phyloP scores from a whole-genome alignment of 768 basidiomycete species.

The Clitopilus hobsonii region DNA sequence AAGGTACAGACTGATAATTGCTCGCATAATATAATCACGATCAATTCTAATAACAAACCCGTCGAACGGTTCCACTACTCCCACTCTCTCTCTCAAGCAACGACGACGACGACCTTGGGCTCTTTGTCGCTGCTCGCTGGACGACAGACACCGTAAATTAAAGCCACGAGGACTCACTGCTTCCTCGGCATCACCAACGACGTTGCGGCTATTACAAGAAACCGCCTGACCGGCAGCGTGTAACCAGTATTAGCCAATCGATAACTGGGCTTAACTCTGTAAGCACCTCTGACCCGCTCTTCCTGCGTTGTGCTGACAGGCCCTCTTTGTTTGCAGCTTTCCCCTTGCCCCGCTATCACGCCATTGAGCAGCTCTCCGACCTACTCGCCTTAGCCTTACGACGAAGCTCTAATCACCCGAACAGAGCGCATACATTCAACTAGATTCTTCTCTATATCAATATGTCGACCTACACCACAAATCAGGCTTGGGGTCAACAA shows the following conservation, averaged over 20 bases:
- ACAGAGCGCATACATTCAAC: background rate
- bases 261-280: background rate
- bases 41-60: background rate
- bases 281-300: background rate
- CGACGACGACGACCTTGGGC: background rate
- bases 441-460: background rate
- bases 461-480: slow-evolving; percentile 11
- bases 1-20: background rate
- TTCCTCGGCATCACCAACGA: background rate
- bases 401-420: background rate
- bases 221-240: background rate
- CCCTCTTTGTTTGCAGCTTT: background rate
- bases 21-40: background rate
- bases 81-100: background rate
- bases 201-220: background rate
- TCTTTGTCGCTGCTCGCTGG: slow-evolving; percentile 1
- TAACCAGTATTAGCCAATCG: background rate
- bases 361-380: background rate
- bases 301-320: background rate
- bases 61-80: background rate
- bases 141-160: background rate
- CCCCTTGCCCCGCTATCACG: background rate
- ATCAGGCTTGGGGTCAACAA: slow-evolving; percentile 15
- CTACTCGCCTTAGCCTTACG: background rate
- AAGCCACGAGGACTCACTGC: background rate